Conservation (phyloP, 2,329 filamentous ascomycete genomes). For the Neonectria faginata region DNA sequence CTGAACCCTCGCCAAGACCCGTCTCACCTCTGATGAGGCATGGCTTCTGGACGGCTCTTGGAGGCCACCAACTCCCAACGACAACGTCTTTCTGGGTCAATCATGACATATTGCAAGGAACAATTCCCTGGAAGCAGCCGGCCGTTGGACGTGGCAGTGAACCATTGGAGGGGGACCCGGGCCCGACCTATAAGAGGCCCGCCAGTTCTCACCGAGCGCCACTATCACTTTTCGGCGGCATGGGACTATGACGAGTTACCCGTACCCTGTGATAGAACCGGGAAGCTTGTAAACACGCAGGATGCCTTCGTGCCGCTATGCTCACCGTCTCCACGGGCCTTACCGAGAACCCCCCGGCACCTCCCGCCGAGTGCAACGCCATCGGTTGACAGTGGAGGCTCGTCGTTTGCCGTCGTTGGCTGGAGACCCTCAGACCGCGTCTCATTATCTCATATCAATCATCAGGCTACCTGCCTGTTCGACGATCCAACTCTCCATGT, state of each 20-base stretch:
- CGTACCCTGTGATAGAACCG: constrained; percentile 19
- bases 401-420: constrained; percentile 1
- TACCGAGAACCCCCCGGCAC: constrained; percentile 19
- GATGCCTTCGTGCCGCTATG: constrained; percentile 2
- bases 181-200: constrained; percentile 29
- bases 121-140: constrained; percentile 39
- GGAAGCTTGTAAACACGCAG: neutral
- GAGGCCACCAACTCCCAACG: neutral
- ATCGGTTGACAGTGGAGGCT: constrained; percentile 14
- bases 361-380: constrained; percentile 13
- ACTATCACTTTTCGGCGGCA: constrained; percentile 42
- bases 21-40: constrained; percentile 27
- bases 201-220: constrained; percentile 38
- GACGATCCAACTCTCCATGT: constrained; percentile 7
- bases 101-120: constrained; percentile 25
- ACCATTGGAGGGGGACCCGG: constrained; percentile 35
- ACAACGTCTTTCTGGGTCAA: constrained; percentile 15
- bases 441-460: neutral
- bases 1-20: constrained; percentile 24
- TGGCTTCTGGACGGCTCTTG: constrained; percentile 15
- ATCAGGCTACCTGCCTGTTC: constrained; percentile 1
- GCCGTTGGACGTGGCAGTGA: constrained; percentile 39
- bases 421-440: constrained; percentile 7
- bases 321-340: constrained; percentile 22
- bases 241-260: constrained; percentile 37